Conservation (phyloP, 768 basidiomycete species). For the Suillus weaverae region DNA sequence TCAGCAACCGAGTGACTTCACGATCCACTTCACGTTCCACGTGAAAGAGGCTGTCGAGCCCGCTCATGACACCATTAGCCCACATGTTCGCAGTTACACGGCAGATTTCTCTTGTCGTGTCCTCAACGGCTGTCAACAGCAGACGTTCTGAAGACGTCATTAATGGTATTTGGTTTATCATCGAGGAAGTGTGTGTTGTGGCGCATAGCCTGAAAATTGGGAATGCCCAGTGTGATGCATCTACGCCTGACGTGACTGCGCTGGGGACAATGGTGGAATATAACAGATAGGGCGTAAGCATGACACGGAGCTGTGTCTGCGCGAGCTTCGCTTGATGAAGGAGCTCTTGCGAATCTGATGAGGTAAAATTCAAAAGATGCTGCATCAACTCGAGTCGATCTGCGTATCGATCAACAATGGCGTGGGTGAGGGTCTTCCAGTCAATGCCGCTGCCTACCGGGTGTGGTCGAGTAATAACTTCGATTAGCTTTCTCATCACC, state of each 20-base stretch:
- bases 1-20: constrained; percentile 13
- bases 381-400: constrained; percentile 42
- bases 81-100: constrained; percentile 46
- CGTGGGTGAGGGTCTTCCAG: constrained; percentile 40
- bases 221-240: constrained; percentile 25
- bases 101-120: constrained; percentile 46
- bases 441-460: constrained; percentile 36
- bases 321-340: constrained; percentile 8
- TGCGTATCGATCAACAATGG: constrained; percentile 41
- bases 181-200: constrained; percentile 28
- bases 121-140: constrained; percentile 29
- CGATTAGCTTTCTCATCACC: constrained; percentile 8
- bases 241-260: neutral
- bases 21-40: neutral
- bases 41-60: constrained; percentile 16
- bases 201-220: constrained; percentile 33
- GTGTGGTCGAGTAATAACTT: constrained; percentile 6
- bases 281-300: constrained; percentile 15
- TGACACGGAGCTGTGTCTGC: constrained; percentile 22
- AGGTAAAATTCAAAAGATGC: constrained; percentile 32
- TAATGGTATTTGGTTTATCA: constrained; percentile 9
- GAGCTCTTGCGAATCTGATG: constrained; percentile 14
- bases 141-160: constrained; percentile 32
- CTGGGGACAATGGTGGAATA: constrained; percentile 10
- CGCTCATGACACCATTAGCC: constrained; percentile 38